Evolutionary conservation across 2,329 filamentous ascomycete species (phyloP).

Genomic region (Diaporthe eres): DNA sequence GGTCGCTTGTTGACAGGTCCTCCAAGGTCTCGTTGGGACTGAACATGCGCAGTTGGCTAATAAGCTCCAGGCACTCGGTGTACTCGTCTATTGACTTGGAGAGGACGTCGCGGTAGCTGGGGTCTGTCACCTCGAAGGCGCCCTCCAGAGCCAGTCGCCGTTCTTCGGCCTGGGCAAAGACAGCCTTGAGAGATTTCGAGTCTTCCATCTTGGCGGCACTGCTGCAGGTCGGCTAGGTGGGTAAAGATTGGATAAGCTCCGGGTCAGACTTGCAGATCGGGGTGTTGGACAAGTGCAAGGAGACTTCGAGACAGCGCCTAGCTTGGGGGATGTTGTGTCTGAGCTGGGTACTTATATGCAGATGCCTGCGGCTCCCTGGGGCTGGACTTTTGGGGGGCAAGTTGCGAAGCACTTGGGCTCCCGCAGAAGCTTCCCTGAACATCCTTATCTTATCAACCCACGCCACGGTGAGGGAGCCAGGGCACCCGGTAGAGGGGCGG

Average conservation of each 20-base stretch:
- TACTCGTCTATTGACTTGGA: conserved; percentile 78
- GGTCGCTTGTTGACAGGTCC: conserved; percentile 85
- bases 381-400: not conserved
- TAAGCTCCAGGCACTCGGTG: conserved; percentile 78
- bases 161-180: conserved; percentile 65
- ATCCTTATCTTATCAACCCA: conserved; percentile 29
- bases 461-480: not conserved
- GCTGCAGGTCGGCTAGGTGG: not conserved
- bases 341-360: conserved; percentile 22
- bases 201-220: conserved; percentile 53
- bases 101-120: conserved; percentile 78
- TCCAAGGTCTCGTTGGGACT: conserved; percentile 91
- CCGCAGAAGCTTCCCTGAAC: conserved; percentile 25
- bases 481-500: not conserved
- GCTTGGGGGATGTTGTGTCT: not conserved
- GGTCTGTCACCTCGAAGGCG: conserved; percentile 74
- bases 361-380: not conserved
- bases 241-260: not conserved
- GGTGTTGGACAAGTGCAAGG: conserved; percentile 29
- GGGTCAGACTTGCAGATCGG: conserved; percentile 29
- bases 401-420: not conserved
- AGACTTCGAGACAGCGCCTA: conserved; percentile 6
- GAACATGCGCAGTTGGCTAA: conserved; percentile 83
- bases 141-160: conserved; percentile 72
- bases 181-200: conserved; percentile 64